Conservation (phyloP, 257 asterid genomes). For the Pogostemon cablin region DNA sequence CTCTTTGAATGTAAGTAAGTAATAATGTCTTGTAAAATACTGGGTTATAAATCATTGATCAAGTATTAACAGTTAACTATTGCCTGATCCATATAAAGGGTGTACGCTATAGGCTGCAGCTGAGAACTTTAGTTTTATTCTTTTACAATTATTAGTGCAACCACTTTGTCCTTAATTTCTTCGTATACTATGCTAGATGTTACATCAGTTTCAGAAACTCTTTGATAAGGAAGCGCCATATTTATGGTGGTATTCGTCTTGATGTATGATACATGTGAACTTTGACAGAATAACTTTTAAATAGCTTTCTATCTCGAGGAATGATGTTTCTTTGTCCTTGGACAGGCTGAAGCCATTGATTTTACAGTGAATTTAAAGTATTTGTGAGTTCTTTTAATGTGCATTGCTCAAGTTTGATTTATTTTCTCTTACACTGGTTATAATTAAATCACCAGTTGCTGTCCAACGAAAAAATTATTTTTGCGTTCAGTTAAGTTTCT, state of each 20-base stretch:
- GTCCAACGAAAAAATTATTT: not conserved
- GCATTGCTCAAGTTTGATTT: constrained; percentile 8
- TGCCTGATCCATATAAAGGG: constrained; percentile 18
- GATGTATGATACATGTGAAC: constrained; percentile 22
- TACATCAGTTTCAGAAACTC: constrained; percentile 3
- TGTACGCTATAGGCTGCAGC: constrained; percentile 19
- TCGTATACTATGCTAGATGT: constrained; percentile 21
- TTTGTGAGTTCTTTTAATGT: constrained; percentile 20
- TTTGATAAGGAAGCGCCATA: not conserved
- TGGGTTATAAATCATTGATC: constrained; percentile 17
- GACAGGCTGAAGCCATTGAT: constrained; percentile 12
- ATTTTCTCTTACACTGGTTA: constrained; percentile 5
- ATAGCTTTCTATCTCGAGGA: constrained; percentile 19
- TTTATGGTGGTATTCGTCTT: constrained; percentile 15
- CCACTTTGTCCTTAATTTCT: not conserved
- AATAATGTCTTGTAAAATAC: constrained; percentile 26
- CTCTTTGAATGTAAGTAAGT: constrained; percentile 79
- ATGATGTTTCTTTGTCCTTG: constrained; percentile 2
- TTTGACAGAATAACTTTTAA: constrained; percentile 21
- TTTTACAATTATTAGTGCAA: constrained; percentile 8
- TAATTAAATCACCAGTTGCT: constrained; percentile 9
- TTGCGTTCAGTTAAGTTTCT: constrained; percentile 9
- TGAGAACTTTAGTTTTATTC: constrained; percentile 10
- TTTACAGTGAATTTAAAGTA: constrained; percentile 20
- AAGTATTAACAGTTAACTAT: constrained; percentile 14